Evolutionary conservation across 345 rosid genomes (phyloP), one percentile per base, ranked within the genome.

Genomic region (Eutrema heterophyllum): DNA sequence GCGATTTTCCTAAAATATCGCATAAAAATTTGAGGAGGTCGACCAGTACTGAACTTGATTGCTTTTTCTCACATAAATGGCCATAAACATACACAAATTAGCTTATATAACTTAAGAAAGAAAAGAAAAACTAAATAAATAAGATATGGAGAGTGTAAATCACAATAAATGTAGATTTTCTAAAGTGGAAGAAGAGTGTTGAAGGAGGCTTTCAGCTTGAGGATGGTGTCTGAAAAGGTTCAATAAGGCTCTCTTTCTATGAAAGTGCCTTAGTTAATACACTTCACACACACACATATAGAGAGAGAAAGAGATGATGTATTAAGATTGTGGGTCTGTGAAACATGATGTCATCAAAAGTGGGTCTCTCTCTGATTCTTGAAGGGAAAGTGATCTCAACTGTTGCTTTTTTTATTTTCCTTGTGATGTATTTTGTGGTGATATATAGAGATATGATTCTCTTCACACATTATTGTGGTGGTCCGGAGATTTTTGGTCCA

Each of bases 191-290:
- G 73, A 72, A 69, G 69, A 52, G 72, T 71, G 72, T 65, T 64
- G 80, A 71, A 64, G 65, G 66, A 75, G 57, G 85, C 81, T 77
- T 86, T 82, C 62, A 85, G 78, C 75, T 68, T 68, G 64, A 69
- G 82, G 83, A 72, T 57, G 67, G 66, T 62, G 51, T 61, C 68
- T 41, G 59, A 68, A 70, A 73, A 67, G 55, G 79, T 68, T 71
- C 74, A 75, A 45, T 52, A 68, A 75, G 40, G 41, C 39, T 71
- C 67, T 71, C 41, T 71, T 77, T 71, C 21, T 50, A 43, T 77
- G 80, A 65, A 65, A 77, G 72, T 71, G 63, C 56, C 48, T 50
- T 71, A 49, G 49, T 77, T 71, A 39, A 40, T 51, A 9, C 33
- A 70, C 67, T 64, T 44, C 76, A 71, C 67, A 1, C 52, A 13